These are phyloP conservation scores for Pleomassaria siparia DNA, from an alignment of 2,329 filamentous ascomycete genomes.

Conservation along the genomic window DNA sequence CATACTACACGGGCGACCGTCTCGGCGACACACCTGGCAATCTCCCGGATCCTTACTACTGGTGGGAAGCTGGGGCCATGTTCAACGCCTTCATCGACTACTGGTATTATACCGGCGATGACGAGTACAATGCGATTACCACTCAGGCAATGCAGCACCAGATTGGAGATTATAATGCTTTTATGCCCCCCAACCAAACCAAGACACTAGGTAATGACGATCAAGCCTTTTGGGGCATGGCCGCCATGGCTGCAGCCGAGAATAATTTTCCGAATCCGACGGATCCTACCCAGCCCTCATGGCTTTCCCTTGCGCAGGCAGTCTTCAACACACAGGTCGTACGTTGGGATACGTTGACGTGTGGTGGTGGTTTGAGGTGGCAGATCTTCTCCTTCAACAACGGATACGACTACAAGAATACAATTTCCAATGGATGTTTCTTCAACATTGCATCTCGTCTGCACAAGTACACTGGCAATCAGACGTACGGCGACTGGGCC, in stretches of 20 bases:
- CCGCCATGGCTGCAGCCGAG: slow-evolving; percentile 61
- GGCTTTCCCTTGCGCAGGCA: slow-evolving; percentile 68
- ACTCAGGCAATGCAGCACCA: slow-evolving; percentile 68
- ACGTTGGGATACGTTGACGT: slow-evolving; percentile 69
- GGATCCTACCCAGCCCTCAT: slow-evolving; percentile 60
- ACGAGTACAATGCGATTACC: slow-evolving; percentile 42
- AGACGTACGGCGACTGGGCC: slow-evolving; percentile 61
- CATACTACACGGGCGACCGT: slow-evolving; percentile 65
- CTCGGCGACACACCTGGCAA: slow-evolving; percentile 63
- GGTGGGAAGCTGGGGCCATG: slow-evolving; percentile 48
- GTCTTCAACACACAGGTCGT: slow-evolving; percentile 71
- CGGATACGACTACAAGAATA: slow-evolving; percentile 82
- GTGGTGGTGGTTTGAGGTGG: slow-evolving; percentile 75
- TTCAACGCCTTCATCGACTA: slow-evolving; percentile 45
- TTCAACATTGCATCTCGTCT: slow-evolving; percentile 80
- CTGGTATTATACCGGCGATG: slow-evolving; percentile 47
- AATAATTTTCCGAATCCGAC: slow-evolving; percentile 48
- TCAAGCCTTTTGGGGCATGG: slow-evolving; percentile 61
- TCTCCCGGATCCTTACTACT: slow-evolving; percentile 48
- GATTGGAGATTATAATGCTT: slow-evolving; percentile 70
- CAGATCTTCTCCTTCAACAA: slow-evolving; percentile 77
- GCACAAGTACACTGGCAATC: slow-evolving; percentile 67
- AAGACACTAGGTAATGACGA: slow-evolving; percentile 57
- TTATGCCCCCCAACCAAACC: slow-evolving; percentile 75
- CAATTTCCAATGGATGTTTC: slow-evolving; percentile 76